A percentile compares a stretch with the other conserved stretches of the same genome.
Conservation (phyloP, 2,329 filamentous ascomycete genomes). For the Fusarium proliferatum region DNA sequence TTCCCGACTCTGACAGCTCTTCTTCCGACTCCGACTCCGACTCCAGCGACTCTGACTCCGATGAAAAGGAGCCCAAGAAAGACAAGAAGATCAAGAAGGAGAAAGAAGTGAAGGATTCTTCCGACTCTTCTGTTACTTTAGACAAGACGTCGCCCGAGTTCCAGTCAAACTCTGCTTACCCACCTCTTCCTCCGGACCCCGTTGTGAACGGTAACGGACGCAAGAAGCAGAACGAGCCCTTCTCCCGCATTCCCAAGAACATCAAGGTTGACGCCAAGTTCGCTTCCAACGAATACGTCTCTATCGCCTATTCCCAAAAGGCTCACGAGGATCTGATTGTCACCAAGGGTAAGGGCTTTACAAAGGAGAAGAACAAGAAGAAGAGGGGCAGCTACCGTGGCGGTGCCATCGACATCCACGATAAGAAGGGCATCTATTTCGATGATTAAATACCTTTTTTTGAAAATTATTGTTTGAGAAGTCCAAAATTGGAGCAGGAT, state of each 20-base stretch:
- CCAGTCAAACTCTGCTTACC: slow-evolving; percentile 51
- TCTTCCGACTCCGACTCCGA: slow-evolving; percentile 48
- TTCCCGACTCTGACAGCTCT: slow-evolving; percentile 56
- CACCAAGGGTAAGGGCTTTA: slow-evolving; percentile 96
- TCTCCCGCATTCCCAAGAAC: slow-evolving; percentile 79
- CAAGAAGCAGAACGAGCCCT: slow-evolving; percentile 73
- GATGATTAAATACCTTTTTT: slow-evolving; percentile 71
- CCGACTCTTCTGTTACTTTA: slow-evolving; percentile 63
- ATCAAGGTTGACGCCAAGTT: slow-evolving; percentile 75
- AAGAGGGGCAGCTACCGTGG: slow-evolving; percentile 91
- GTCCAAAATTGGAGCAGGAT: slow-evolving; percentile 1
- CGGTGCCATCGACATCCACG: slow-evolving; percentile 83
- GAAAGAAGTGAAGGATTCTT: slow-evolving; percentile 47
- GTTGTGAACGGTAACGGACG: slow-evolving; percentile 43
- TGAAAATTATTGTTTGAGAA: not conserved
- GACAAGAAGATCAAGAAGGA: slow-evolving; percentile 37
- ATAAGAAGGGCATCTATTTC: slow-evolving; percentile 92
- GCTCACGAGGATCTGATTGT: slow-evolving; percentile 90
- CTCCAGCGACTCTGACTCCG: slow-evolving; percentile 50
- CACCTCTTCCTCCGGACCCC: slow-evolving; percentile 66
- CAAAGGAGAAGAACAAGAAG: slow-evolving; percentile 99
- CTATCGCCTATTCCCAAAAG: slow-evolving; percentile 88
- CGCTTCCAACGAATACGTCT: slow-evolving; percentile 81
- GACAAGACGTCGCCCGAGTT: slow-evolving; percentile 59
- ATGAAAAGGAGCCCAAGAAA: slow-evolving; percentile 42